A percentile compares a stretch with the other conserved stretches of the same genome.
Evolutionary conservation across 2,329 filamentous ascomycete genomes (phyloP).

Genomic region (Emmonsia crescens): DNA sequence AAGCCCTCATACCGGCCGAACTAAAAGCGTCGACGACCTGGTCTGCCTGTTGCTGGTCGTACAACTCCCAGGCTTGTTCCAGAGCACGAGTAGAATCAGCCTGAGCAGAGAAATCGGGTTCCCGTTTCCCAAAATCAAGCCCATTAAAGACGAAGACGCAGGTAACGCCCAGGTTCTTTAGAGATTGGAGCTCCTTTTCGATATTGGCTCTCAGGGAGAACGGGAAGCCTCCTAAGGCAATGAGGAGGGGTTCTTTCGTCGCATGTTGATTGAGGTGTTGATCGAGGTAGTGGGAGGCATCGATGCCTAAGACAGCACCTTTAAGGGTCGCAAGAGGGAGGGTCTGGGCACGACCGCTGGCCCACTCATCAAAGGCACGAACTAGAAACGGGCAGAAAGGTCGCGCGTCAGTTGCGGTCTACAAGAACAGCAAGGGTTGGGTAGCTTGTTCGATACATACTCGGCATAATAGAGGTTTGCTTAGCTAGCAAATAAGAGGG

Average conservation of each 20-base stretch:
- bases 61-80: constrained; percentile 73
- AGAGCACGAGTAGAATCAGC: constrained; percentile 58
- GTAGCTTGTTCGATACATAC: constrained; percentile 17
- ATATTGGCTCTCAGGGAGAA: constrained; percentile 66
- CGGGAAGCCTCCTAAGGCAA: constrained; percentile 80
- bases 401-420: not conserved
- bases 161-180: constrained; percentile 59
- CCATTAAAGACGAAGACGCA: constrained; percentile 90
- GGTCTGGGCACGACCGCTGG: constrained; percentile 41
- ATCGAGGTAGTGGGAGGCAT: constrained; percentile 81
- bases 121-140: constrained; percentile 64
- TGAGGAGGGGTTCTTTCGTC: constrained; percentile 74
- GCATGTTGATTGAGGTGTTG: constrained; percentile 60
- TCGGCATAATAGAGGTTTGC: constrained; percentile 17
- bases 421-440: not conserved
- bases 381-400: constrained; percentile 21
- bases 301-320: constrained; percentile 67
- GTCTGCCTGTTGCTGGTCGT: constrained; percentile 68
- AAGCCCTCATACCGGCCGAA: constrained; percentile 51
- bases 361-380: constrained; percentile 48
- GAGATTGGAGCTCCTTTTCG: constrained; percentile 61
- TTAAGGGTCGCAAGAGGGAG: constrained; percentile 60
- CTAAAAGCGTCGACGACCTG: constrained; percentile 81
- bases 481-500: not conserved
- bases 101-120: constrained; percentile 50